Base-by-base conservation (phyloP, 108 stramenopile genomes). In the Nitzschia putrida region DNA sequence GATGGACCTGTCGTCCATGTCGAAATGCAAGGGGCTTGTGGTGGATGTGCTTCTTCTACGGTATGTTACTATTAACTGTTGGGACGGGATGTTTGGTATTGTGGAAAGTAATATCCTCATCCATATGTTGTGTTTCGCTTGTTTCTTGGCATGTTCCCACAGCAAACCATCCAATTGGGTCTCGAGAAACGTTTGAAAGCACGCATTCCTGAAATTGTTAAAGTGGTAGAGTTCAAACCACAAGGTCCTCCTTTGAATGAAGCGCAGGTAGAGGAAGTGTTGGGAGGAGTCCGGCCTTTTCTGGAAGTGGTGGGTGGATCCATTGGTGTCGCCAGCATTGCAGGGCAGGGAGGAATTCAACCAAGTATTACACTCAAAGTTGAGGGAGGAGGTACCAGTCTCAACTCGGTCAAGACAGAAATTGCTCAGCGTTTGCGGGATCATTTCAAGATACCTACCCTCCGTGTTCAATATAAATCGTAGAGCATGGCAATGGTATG, bases 111-210 rank as follows among this genome's bases (percentile, higher is more conserved):
- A n/a, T n/a, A n/a, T n/a, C 4, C 29, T 34, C 29, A 34, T 34
- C 29, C 29, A n/a, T n/a, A 11, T 44, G 13, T 13, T 44, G 44
- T 11, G 11, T 11, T 44, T 9, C 9, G 44, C 9, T 2, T 49
- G 29, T 40, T 59, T 59, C 8, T 40, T 0, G 23, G 43, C 44
- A n/a, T 25, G 18, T 20, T 63, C 11, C 16, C 40, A 1, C 24
- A 63, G 61, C 94, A 95, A 86, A 98, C 97, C 37, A 96, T 98
- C 95, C 97, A 97, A 80, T 97, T 98, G 98, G 98, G 98, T 49
- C 86, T 98, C 61, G 97, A 98, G 69, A 76, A 95, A 51, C 80
- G 92, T 25, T 81, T 98, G 50, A 74, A 73, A 59, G 95, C 76
- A 53, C 69, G 82, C 12, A 98, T 98, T 52, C 98, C 98, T 8